Base-by-base conservation (phyloP, 306 rosid genomes). In the Vigna hirtella region DNA sequence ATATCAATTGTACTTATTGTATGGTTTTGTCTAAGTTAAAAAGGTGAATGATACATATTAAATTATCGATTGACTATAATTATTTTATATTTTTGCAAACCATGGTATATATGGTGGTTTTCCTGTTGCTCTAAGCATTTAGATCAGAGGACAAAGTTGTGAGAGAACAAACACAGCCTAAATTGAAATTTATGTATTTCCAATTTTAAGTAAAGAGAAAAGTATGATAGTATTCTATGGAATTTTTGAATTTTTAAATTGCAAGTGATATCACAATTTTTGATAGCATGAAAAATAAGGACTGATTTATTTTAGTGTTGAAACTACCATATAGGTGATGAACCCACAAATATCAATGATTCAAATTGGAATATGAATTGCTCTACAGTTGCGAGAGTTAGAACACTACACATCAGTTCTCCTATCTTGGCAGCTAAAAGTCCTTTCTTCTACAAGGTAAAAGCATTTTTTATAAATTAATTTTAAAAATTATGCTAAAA, bases 351-450 rank as follows among this genome's bases (percentile, higher is more conserved):
- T 76, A 83, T 80, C 78, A 74, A 77, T 77, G 96, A 95, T 55
- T 85, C 97, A 3, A 86, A 74, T 77, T 90, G 93, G 89, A 87
- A 90, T 78, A 88, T 91, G 97, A 90, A 90, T 74, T 86, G 87
- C 67, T 88, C 92, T 56, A 69, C 88, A 20, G 94, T 89, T 84
- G 76, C 90, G 65, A 91, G 90, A 86, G 93, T 95, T 73, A 91
- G 82, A 85, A 88, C 91, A 12, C 78, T 95, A 77, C 90, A 93
- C 69, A 93, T 95, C 71, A 95, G 97, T 81, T 95, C 99, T 75
- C 96, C 97, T 62, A 95, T 95, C 82, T 78, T 93, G 81, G 99
- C 99, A 67, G 99, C 99, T 40, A 95, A 93, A 85, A 95, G 99
- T 77, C 97, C 98, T 3, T 95, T 91, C 79, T 95, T 95, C 86